phyloP scores from a whole-genome alignment of 2,329 filamentous ascomycete species.

The Chalaropsis thielavioides region DNA sequence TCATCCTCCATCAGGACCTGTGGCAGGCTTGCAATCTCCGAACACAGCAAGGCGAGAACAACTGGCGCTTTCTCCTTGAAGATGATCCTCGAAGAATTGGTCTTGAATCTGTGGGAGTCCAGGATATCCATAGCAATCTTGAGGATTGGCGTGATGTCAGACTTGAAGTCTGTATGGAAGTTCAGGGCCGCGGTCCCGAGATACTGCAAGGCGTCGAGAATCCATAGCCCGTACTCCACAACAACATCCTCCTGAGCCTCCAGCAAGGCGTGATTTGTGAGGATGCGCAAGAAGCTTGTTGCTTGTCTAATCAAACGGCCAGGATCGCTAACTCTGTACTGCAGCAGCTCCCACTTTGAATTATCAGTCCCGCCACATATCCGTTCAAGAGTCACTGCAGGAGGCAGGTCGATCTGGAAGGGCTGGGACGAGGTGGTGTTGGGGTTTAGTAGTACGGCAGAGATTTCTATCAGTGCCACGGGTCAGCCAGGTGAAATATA shows the following conservation, averaged over 20 bases:
- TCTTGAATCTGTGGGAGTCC: conserved; percentile 18
- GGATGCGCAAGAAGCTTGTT: conserved; percentile 30
- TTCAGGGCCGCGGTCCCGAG: conserved; percentile 29
- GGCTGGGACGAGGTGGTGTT: conserved; percentile 17
- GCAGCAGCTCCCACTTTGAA: conserved; percentile 23
- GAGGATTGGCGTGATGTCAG: conserved; percentile 26
- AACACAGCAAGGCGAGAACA: conserved; percentile 29
- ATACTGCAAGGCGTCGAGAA: conserved; percentile 35
- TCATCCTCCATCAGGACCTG: conserved; percentile 24
- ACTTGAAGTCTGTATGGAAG: conserved; percentile 25
- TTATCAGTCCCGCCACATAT: conserved; percentile 21
- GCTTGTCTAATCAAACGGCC: conserved; percentile 36
- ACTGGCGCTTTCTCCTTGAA: conserved; percentile 19
- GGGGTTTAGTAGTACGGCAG: conserved; percentile 14
- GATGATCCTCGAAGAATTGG: conserved; percentile 9
- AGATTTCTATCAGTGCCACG: conserved; percentile 11
- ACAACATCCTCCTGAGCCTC: conserved; percentile 24
- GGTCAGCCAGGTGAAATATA: conserved; percentile 1
- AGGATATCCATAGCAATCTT: conserved; percentile 27
- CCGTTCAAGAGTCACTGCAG: conserved; percentile 26
- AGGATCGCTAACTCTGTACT: conserved; percentile 28
- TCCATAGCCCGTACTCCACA: conserved; percentile 32
- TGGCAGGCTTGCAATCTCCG: conserved; percentile 27
- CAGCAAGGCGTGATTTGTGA: conserved; percentile 29
- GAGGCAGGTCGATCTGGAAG: conserved; percentile 27